phyloP scores from a whole-genome alignment of 257 asterid genomes.

The Plectranthus barbatus region DNA sequence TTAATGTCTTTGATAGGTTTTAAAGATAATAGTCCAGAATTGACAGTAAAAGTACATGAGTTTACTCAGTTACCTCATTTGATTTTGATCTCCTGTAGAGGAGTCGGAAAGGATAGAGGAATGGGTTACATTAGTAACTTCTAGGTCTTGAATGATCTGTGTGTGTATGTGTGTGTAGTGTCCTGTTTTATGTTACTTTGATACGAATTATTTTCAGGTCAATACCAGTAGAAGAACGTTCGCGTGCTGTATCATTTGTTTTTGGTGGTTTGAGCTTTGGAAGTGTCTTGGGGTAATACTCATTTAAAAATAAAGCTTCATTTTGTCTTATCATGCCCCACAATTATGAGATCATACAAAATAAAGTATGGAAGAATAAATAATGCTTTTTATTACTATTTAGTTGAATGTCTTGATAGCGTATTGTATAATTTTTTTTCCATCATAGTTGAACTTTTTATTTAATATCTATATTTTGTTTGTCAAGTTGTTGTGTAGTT shows the following conservation, averaged over 20 bases:
- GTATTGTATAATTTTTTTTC: not conserved
- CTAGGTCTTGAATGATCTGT: not conserved
- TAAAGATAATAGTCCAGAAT: not conserved
- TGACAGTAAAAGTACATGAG: too few relatives aligned
- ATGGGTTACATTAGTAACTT: not conserved
- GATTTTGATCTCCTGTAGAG: not conserved
- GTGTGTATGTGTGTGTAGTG: not conserved
- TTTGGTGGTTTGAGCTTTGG: conserved; percentile 97
- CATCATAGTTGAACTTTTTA: not conserved
- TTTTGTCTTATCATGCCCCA: conserved; percentile 8
- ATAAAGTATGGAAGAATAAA: conserved; percentile 1
- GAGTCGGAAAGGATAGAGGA: not conserved
- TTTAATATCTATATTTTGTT: not conserved
- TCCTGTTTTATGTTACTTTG: not conserved
- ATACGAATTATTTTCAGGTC: conserved; percentile 43
- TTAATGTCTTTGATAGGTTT: not conserved
- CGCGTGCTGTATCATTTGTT: conserved; percentile 95
- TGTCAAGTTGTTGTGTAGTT: not conserved
- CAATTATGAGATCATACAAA: not conserved
- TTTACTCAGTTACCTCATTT: too few relatives aligned
- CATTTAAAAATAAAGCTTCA: not conserved
- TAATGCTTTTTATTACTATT: not conserved
- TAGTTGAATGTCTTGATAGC: not conserved
- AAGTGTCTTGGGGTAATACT: conserved; percentile 81
- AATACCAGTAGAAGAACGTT: conserved; percentile 87